A percentile compares a stretch with the other conserved stretches of the same genome.
Evolutionary conservation across 164 flowering plant species (phyloP).

Genomic region (Tetracentron sinense): DNA sequence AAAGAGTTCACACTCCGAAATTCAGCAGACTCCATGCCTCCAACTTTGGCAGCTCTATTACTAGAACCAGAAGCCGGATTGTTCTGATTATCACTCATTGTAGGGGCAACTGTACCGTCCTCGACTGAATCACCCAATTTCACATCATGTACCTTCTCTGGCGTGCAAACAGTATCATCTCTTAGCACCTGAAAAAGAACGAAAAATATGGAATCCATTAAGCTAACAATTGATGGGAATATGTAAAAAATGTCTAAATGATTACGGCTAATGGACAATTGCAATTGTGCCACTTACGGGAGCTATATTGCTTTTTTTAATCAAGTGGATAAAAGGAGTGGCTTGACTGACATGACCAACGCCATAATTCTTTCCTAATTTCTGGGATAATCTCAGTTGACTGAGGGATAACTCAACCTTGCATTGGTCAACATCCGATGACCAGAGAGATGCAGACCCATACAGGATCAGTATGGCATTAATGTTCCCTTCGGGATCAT

Average conservation of each 20-base stretch:
- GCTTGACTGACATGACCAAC: no score
- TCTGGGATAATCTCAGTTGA: no score
- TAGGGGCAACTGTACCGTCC: constrained; percentile 49
- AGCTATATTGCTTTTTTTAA: no score
- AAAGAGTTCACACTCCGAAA: constrained; percentile 55
- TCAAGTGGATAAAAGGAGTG: no score
- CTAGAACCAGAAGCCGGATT: constrained; percentile 69
- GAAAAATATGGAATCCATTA: neutral
- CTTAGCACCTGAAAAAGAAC: constrained; percentile 52
- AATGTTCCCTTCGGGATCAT: no score
- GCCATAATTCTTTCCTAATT: no score
- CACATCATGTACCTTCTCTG: constrained; percentile 91
- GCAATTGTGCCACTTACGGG: neutral
- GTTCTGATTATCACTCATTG: no score
- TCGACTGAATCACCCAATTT: constrained; percentile 81
- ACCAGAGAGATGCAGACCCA: no score
- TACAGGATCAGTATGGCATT: no score
- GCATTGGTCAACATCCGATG: no score
- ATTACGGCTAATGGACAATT: neutral
- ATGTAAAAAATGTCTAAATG: neutral
- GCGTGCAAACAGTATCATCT: constrained; percentile 74
- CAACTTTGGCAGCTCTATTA: constrained; percentile 46
- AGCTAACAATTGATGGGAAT: no score
- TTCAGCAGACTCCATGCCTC: constrained; percentile 59
- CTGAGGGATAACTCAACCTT: no score